Base-by-base conservation (phyloP, 2,329 filamentous ascomycete species). In the Mycosphaerella sp. region DNA sequence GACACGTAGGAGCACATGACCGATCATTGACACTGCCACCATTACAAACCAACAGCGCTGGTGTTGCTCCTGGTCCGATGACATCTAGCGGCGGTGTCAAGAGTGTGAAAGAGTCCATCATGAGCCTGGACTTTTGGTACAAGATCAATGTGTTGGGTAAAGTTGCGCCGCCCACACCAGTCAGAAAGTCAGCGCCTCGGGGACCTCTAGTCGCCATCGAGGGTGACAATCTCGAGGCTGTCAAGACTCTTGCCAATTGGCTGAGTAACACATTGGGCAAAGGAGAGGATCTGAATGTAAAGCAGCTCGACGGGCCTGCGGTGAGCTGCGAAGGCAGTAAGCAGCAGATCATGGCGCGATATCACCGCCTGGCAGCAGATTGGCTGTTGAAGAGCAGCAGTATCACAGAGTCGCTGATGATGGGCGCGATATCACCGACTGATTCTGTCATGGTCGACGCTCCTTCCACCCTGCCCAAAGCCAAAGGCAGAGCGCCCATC, bases 191-290 rank as follows among this genome's bases (percentile, higher is more conserved):
- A 10, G 51, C 55, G 6, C 56, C 60, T 1, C 81, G 90, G n/a
- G 91, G 92, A 0, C 81, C 87, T 0, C 80, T 96, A 38, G 84
- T 97, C 58, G 86, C 88, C 0, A 75, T 97, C 29, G 92, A 97
- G 70, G 91, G 91, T 0, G 78, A 85, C 14, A 80, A 85, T 54
- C 69, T 74, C 1, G 76, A 80, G 8, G 80, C 87, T 3, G 83
- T 88, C 3, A 73, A 77, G 2, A 78, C 80, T 14, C 80, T 95
- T 17, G 79, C 86, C 51, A 76, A 78, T 34, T 85, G 84, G 62
- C 74, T 95, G 64, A 77, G 73, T 54, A 75, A 72, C 54, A 73
- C 73, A 41, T 69, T 85, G 44, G 71, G 71, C 45, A 78, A 76
- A 39, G 77, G 78, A 57, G 75, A 73, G 5, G 78, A 79, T 47